Base-by-base conservation (phyloP, 345 rosid genomes). In the Ceriops tagal region DNA sequence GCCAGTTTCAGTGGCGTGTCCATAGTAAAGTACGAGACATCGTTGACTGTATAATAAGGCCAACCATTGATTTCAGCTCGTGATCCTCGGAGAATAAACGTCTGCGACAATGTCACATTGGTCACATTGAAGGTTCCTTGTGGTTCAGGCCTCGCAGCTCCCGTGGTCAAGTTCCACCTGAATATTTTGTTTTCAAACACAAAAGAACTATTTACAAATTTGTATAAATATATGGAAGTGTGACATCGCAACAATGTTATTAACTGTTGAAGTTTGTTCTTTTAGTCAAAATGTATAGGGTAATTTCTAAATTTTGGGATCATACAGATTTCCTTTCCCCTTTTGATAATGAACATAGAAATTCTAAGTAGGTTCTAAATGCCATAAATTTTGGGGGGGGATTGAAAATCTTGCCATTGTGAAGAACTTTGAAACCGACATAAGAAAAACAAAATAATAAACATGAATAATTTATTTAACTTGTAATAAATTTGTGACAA, bases 131-230 rank as follows among this genome's bases (percentile, higher is more conserved):
- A 88, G 21, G 85, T 80, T 71, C 88, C 88, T 66, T 88, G 92
- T 46, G 84, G 88, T 9, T 85, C 79, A 6, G 89, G 89, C 83
- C 92, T 82, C 0, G 89, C 88, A 31, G 92, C 88, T 52, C 89
- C 92, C 13, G 85, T 11, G 0, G 86, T 88, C 79, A 83, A 5
- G 73, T 84, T 85, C 92, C 89, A 87, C 72, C 88, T 87, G 31
- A 39, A 28, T 13, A 51, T 16, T 51, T 5, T 46, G 27, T 18
- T n/a, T 26, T 27, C 19, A 28, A 43, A 26, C 11, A 11, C 60
- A n/a, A 22, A 67, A 64, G 15, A 55, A 53, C 24, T 5, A 39
- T 11, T 39, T 10, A 11, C 43, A 37, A 37, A 8, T 37, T 8
- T 8, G 43, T 8, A 8, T 7, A 8, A 8, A 8, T 32, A 5